Base-by-base conservation (phyloP, 1,139 yeast species). In the Sugiyamaella novakii region DNA sequence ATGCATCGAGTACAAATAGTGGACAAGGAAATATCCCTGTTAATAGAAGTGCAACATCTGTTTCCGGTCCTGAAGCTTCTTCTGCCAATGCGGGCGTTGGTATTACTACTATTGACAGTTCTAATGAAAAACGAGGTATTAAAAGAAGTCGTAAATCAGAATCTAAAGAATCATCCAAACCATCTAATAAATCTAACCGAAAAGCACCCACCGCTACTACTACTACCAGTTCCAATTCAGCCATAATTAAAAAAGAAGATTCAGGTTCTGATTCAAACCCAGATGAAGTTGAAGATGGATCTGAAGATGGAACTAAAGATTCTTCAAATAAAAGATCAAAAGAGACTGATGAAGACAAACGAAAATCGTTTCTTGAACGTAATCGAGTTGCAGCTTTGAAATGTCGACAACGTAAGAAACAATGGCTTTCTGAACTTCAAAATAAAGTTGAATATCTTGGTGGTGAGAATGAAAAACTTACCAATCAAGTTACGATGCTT, bases 311-410 rank as follows among this genome's bases (percentile, higher is more conserved):
- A n/a, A n/a, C n/a, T n/a, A n/a, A n/a, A n/a, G 25, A 22, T 22
- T 6, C 5, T 6, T 5, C 5, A 6, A 22, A 22, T 48, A 21
- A 70, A 63, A 46, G 67, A 61, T 49, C 49, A 21, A 59, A 56
- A 28, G 54, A 64, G 54, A 64, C 76, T 0, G 84, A 80, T 39
- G 87, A 78, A 43, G 92, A 85, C 41, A 88, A 86, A 63, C 78
- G 98, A 27, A 81, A 82, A 64, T 83, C 78, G 57, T 92, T 92
- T 60, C 70, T 92, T 57, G 98, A 92, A 65, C 76, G 98, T 54
- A 92, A 92, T 66, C 77, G 98, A 54, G 81, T 92, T 11, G 99
- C 99, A 0, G 98, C 98, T 0, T 82, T 94, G 33, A 91, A 89
- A 67, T 94, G 98, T 72, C 80, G 99, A 51, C 95, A 87, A 68